Base-by-base conservation (phyloP, 495 filamentous ascomycete genomes). In the Astrocystis sublimbata region DNA sequence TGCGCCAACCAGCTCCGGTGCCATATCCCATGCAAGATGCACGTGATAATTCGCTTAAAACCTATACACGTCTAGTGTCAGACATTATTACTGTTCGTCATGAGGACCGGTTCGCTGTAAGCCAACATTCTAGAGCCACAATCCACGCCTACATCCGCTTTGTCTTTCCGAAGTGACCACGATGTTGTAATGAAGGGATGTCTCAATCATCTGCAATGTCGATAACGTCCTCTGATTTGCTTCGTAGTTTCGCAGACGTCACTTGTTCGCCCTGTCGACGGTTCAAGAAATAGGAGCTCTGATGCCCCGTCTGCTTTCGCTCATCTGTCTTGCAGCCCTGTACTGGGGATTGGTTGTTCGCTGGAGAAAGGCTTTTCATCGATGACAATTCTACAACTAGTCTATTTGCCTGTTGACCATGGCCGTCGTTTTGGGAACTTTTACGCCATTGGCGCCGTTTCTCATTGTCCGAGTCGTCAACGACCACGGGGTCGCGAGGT, bases 121-220 rank as follows among this genome's bases (percentile, higher is more conserved):
- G 26, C 35, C 21, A 50, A 12, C 6, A 8, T 23, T 8, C 12
- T 21, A 15, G 7, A 10, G 7, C 9, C 26, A n/a, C n/a, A n/a
- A n/a, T n/a, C n/a, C n/a, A n/a, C n/a, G n/a, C n/a, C n/a, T n/a
- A n/a, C n/a, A 28, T 36, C 26, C 31, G 30, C 43, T n/a, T 36
- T 58, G 15, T 36, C 47, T 46, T 6, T 17, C n/a, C 10, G 24
- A 15, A 17, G 7, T 30, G 2, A 12, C 12, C 38, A 28, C 9
- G 13, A 50, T 8, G 43, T 8, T 8, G 10, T 9, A 26, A 2
- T 4, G 55, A 26, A 21, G 4, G 6, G 28, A 36, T 10, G 28
- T 28, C 41, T 47, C n/a, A 46, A 45, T 56, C 60, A 21, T 30
- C 52, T 30, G 61, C 58, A 17, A 63, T 35, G 26, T 63, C 61